Percentiles rank a stretch among this genome's conserved stretches.
phyloP scores from a whole-genome alignment of 2,329 filamentous ascomycete genomes.

The Pezicula rhizophila region DNA sequence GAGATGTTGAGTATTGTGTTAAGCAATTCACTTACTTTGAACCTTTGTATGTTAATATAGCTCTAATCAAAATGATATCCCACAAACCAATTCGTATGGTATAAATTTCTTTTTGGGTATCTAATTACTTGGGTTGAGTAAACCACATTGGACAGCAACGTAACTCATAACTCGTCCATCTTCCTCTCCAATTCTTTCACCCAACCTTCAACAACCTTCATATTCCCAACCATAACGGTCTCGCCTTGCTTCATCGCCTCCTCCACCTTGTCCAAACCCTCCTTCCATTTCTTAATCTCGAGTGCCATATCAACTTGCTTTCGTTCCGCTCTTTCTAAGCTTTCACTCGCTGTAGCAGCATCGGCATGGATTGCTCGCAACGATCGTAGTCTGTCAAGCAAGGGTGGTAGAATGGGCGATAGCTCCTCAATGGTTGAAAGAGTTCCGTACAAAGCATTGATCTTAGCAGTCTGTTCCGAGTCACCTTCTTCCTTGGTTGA shows the following conservation, averaged over 20 bases:
- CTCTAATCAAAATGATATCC: too few species aligned
- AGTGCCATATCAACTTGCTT: conserved; percentile 75
- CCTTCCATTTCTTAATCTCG: conserved; percentile 82
- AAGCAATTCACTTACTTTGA: too few species aligned
- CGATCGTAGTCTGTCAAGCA: conserved; percentile 80
- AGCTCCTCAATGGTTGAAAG: conserved; percentile 84
- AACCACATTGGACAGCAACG: neutral
- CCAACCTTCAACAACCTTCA: conserved; percentile 81
- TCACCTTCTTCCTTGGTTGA: conserved; percentile 44
- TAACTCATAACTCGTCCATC: conserved; percentile 45
- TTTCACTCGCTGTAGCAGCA: conserved; percentile 74
- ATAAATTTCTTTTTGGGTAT: conserved; percentile 19
- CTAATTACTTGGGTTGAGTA: conserved; percentile 9
- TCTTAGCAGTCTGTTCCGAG: conserved; percentile 72
- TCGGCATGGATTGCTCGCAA: conserved; percentile 80
- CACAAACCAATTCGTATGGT: too few species aligned
- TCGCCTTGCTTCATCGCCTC: conserved; percentile 65
- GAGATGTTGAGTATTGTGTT: neutral
- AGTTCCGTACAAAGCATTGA: conserved; percentile 86
- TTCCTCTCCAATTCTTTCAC: conserved; percentile 79
- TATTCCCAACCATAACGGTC: conserved; percentile 67
- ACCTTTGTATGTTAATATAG: too few species aligned
- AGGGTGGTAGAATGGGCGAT: conserved; percentile 74
- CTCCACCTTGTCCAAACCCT: conserved; percentile 75
- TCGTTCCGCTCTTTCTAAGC: conserved; percentile 69